Evolutionary conservation across 2,329 filamentous ascomycete genomes (phyloP).

Genomic region (Sphaceloma murrayae): DNA sequence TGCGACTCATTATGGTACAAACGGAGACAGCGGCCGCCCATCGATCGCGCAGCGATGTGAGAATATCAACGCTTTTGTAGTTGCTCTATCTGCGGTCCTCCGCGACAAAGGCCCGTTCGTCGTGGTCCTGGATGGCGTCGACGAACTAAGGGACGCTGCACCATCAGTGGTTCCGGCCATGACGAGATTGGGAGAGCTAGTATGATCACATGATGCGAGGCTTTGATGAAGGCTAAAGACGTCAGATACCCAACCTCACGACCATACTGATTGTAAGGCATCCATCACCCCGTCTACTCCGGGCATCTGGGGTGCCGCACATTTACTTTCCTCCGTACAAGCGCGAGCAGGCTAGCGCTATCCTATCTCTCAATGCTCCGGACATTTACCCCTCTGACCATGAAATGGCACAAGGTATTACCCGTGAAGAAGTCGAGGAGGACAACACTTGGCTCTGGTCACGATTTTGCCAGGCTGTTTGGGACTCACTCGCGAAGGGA

Average conservation of each 20-base stretch:
- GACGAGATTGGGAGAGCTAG: conserved; percentile 69
- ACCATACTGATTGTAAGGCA: conserved; percentile 68
- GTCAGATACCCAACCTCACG: conserved; percentile 68
- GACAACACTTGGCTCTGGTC: conserved; percentile 63
- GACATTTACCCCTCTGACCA: conserved; percentile 35
- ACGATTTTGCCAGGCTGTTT: conserved; percentile 72
- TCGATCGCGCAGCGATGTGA: conserved; percentile 59
- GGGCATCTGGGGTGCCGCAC: conserved; percentile 60
- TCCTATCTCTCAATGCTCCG: conserved; percentile 52
- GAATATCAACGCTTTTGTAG: conserved; percentile 64
- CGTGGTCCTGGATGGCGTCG: conserved; percentile 79
- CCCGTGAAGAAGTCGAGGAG: conserved; percentile 40
- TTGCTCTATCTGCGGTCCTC: conserved; percentile 60
- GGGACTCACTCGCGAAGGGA: conserved; percentile 74
- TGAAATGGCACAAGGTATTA: conserved; percentile 31
- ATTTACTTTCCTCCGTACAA: conserved; percentile 78
- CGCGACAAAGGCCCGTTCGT: conserved; percentile 55
- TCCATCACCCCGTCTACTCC: conserved; percentile 59
- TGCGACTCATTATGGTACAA: conserved; percentile 26
- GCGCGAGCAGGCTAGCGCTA: conserved; percentile 67
- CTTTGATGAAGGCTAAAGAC: conserved; percentile 18
- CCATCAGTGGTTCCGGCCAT: conserved; percentile 71
- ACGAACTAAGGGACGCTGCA: conserved; percentile 70
- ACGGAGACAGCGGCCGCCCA: conserved; percentile 27
- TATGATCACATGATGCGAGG: conserved; percentile 29